A percentile compares a stretch with the other conserved stretches of the same genome.
Conservation (phyloP, 1,139 yeast species). For the Spathaspora jeffriesii region DNA sequence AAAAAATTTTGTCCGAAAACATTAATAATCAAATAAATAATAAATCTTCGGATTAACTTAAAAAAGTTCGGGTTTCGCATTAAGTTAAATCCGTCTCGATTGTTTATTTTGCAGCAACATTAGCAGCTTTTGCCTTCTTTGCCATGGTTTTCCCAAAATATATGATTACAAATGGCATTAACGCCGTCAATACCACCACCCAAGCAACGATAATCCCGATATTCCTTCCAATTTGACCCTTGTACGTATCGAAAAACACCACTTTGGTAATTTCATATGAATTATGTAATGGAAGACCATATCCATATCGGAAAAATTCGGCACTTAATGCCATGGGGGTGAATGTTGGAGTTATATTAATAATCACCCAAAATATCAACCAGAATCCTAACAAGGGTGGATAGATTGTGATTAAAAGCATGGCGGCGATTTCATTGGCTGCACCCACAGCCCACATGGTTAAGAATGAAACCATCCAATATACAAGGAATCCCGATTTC, state of each 20-base stretch:
- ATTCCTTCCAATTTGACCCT: conserved; percentile 38
- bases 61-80: neutral
- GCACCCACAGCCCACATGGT: conserved; percentile 47
- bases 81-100: neutral
- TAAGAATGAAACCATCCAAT: conserved; percentile 43
- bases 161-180: conserved; percentile 44
- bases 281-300: conserved; percentile 39
- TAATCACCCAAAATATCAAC: conserved; percentile 42
- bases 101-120: neutral
- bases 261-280: conserved; percentile 39
- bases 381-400: conserved; percentile 47
- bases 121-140: conserved; percentile 17
- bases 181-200: conserved; percentile 27
- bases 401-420: conserved; percentile 27
- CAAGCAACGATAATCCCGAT: conserved; percentile 36
- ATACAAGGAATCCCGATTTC: conserved; percentile 37
- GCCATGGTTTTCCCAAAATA: conserved; percentile 29
- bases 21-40: neutral
- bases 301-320: conserved; percentile 35
- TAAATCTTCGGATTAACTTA: conserved; percentile 1
- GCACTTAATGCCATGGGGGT: conserved; percentile 36
- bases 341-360: conserved; percentile 39
- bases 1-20: neutral
- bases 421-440: conserved; percentile 39
- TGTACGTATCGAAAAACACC: conserved; percentile 35